Percentiles rank a stretch among this genome's conserved stretches.
Evolutionary conservation across 2,329 filamentous ascomycete species (phyloP).

Genomic region (Tricladium varicosporioides): DNA sequence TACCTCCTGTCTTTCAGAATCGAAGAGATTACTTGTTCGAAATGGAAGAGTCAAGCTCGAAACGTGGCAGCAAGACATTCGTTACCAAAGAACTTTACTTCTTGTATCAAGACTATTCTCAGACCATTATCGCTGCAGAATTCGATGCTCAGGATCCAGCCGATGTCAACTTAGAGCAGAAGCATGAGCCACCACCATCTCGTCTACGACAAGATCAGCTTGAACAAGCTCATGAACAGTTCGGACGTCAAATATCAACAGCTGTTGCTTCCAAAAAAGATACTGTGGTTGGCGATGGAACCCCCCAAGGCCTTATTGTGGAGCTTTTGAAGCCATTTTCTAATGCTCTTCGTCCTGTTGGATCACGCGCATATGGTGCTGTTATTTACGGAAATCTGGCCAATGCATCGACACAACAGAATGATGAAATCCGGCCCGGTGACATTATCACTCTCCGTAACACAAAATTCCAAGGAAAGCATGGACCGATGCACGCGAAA

Average conservation of each 20-base stretch:
- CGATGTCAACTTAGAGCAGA: constrained; percentile 76
- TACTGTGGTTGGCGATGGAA: constrained; percentile 79
- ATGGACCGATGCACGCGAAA: constrained; percentile 92
- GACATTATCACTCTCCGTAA: constrained; percentile 94
- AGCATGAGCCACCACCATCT: constrained; percentile 79
- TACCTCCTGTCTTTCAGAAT: constrained; percentile 79
- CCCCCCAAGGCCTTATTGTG: constrained; percentile 71
- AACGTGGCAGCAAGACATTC: constrained; percentile 66
- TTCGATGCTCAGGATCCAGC: constrained; percentile 74
- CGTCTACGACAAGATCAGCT: constrained; percentile 88
- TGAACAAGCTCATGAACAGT: constrained; percentile 78
- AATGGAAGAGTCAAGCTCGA: constrained; percentile 72
- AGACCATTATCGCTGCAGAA: constrained; percentile 79
- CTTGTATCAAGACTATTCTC: constrained; percentile 95
- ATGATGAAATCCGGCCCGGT: constrained; percentile 89
- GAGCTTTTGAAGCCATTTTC: constrained; percentile 74
- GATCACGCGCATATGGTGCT: constrained; percentile 86
- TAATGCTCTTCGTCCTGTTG: constrained; percentile 77
- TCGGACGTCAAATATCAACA: constrained; percentile 75
- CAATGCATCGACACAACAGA: constrained; percentile 86
- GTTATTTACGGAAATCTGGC: constrained; percentile 93
- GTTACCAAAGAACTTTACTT: constrained; percentile 81
- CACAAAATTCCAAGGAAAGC: constrained; percentile 91
- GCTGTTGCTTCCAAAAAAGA: constrained; percentile 72
- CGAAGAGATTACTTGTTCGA: constrained; percentile 83